phyloP scores from a whole-genome alignment of 2,329 filamentous ascomycete species.

The Bipolaris bicolor region DNA sequence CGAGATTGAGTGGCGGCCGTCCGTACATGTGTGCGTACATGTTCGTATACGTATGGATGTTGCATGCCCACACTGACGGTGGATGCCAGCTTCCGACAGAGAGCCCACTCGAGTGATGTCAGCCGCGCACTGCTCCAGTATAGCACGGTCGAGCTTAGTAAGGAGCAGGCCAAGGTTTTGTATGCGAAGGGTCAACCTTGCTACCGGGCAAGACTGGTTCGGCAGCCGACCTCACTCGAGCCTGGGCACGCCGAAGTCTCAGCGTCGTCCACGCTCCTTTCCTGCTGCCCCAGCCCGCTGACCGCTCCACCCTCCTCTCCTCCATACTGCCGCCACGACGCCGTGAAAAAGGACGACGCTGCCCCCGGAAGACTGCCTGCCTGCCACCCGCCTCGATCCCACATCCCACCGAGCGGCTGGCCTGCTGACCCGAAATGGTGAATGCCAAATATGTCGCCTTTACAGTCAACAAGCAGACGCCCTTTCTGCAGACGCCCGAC shows the following conservation, averaged over 20 bases:
- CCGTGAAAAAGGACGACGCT: slow-evolving; percentile 21
- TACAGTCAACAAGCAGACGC: slow-evolving; percentile 48
- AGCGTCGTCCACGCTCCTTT: slow-evolving; percentile 34
- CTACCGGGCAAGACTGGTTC: slow-evolving; percentile 35
- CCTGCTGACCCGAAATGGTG: slow-evolving; percentile 48
- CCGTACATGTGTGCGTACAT: too few species aligned
- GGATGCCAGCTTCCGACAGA: background rate
- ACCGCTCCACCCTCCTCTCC: slow-evolving; percentile 16
- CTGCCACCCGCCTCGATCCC: slow-evolving; percentile 24
- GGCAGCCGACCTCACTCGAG: slow-evolving; percentile 30
- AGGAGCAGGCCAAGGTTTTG: slow-evolving; percentile 15
- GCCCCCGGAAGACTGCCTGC: slow-evolving; percentile 20
- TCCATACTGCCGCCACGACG: slow-evolving; percentile 6
- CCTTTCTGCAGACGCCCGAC: slow-evolving; percentile 32
- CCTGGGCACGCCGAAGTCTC: slow-evolving; percentile 34
- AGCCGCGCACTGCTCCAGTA: slow-evolving; percentile 1
- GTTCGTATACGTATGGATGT: too few species aligned
- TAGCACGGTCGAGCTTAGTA: slow-evolving; percentile 22
- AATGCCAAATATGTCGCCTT: slow-evolving; percentile 48
- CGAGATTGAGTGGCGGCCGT: too few species aligned
- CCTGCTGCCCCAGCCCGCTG: slow-evolving; percentile 27
- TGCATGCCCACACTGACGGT: too few species aligned
- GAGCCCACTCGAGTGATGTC: background rate
- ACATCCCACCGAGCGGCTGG: slow-evolving; percentile 35
- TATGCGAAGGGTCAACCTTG: slow-evolving; percentile 24